Evolutionary conservation across 805 yeast species (phyloP).

Genomic region (Yamadazyma sp.): DNA sequence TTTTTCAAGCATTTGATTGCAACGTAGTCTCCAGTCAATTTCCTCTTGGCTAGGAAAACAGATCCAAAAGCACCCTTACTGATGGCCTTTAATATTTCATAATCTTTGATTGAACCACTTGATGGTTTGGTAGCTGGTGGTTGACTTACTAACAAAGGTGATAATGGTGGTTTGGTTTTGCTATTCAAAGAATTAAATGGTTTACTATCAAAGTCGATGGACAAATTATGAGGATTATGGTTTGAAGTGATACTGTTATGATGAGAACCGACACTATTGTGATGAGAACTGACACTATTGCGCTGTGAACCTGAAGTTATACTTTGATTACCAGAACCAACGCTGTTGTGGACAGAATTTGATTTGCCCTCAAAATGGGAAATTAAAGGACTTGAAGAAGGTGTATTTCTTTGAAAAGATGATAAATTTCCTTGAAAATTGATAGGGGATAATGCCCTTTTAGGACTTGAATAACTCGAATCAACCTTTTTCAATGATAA

Average conservation of each 20-base stretch:
- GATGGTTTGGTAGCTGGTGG: constrained; percentile 51
- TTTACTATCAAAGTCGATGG: neutral
- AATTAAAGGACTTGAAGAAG: constrained; percentile 16
- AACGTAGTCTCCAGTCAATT: constrained; percentile 87
- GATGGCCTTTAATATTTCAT: constrained; percentile 87
- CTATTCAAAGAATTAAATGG: constrained; percentile 1
- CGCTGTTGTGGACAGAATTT: too few relatives aligned
- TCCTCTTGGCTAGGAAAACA: constrained; percentile 81
- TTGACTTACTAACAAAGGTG: constrained; percentile 74
- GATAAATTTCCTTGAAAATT: constrained; percentile 45
- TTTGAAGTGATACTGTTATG: too few relatives aligned
- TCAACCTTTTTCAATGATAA: constrained; percentile 17
- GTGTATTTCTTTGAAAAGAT: constrained; percentile 58
- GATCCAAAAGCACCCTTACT: constrained; percentile 98
- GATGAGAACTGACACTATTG: too few relatives aligned
- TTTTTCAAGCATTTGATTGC: constrained; percentile 92
- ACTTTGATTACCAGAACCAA: too few relatives aligned
- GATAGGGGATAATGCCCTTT: constrained; percentile 56
- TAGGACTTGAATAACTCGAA: constrained; percentile 46
- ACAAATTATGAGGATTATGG: neutral
- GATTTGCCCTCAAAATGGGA: constrained; percentile 9
- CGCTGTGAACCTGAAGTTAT: too few relatives aligned
- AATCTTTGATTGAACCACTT: constrained; percentile 76
- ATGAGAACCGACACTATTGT: too few relatives aligned
- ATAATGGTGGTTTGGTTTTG: constrained; percentile 58